Evolutionary conservation across 2,329 filamentous ascomycete genomes (phyloP).

Genomic region (Mycosphaerella arachidis): DNA sequence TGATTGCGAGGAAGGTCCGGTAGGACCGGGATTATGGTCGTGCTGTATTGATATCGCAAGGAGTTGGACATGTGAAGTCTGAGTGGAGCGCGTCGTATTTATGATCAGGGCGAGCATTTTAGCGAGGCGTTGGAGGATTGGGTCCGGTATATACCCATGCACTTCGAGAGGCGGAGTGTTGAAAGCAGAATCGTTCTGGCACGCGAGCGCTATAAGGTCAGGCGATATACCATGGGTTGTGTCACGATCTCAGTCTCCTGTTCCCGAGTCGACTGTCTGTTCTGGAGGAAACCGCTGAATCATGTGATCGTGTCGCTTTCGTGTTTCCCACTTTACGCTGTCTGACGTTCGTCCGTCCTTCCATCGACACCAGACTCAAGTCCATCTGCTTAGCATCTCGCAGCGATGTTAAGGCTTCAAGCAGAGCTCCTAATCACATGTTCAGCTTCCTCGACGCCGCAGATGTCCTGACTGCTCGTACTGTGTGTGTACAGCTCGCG

Average conservation of each 20-base stretch:
- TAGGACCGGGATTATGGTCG: background rate
- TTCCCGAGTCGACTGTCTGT: no score
- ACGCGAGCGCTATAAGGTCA: background rate
- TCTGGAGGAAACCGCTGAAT: no score
- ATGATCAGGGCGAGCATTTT: background rate
- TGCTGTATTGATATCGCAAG: background rate
- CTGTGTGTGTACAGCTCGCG: background rate
- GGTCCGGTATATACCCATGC: background rate
- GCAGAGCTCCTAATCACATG: background rate
- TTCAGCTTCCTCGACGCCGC: background rate
- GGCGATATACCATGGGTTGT: conserved; percentile 29
- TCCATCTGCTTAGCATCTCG: background rate
- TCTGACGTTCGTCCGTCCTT: no score
- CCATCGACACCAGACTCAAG: no score
- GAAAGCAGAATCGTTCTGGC: background rate
- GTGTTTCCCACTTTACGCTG: no score
- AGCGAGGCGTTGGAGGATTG: background rate
- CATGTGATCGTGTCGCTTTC: no score
- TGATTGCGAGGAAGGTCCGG: no score
- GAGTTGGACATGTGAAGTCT: background rate
- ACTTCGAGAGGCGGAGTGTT: background rate
- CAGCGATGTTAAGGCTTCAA: background rate
- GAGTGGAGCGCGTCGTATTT: background rate
- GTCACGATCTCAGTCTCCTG: no score
- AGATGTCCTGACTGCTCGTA: background rate